Evolutionary conservation across 2,329 filamentous ascomycete genomes (phyloP).

Genomic region (Cytospora piceicola): DNA sequence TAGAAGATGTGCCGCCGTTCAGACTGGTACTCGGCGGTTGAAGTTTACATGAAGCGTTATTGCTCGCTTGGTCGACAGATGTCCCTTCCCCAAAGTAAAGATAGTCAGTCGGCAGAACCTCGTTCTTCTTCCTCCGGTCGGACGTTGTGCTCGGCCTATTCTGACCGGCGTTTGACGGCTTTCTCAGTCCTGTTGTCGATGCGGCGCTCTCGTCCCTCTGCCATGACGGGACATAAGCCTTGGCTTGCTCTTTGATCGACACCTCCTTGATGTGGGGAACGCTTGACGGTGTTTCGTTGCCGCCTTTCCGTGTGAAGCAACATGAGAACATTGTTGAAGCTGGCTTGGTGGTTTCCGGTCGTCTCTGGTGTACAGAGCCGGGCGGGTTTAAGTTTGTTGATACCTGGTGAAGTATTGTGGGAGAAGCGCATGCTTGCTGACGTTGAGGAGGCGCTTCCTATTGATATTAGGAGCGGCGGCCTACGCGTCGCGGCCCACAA

Average conservation of each 20-base stretch:
- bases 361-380: not conserved
- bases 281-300: not conserved
- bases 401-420: not conserved
- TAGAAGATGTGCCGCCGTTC: not conserved
- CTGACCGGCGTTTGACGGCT: conserved; percentile 18
- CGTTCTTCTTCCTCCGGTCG: not conserved
- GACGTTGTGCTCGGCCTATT: not conserved
- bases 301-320: conserved; percentile 9
- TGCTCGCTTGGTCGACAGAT: conserved; percentile 35
- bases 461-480: not conserved
- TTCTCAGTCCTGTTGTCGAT: conserved; percentile 22
- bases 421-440: not conserved
- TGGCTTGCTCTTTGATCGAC: conserved; percentile 7
- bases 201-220: conserved; percentile 4
- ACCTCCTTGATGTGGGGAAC: not conserved
- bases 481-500: conserved; percentile 1
- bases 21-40: not conserved
- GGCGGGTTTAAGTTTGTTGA: not conserved
- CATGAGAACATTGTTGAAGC: conserved; percentile 6
- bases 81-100: conserved; percentile 41
- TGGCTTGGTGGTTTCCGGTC: not conserved
- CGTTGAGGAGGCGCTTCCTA: not conserved
- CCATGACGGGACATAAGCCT: conserved; percentile 16
- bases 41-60: conserved; percentile 29
- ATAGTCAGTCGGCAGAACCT: conserved; percentile 12